A percentile compares a stretch with the other conserved stretches of the same genome.
Conservation (phyloP, 2,329 filamentous ascomycete genomes). For the Trichophyton simii region DNA sequence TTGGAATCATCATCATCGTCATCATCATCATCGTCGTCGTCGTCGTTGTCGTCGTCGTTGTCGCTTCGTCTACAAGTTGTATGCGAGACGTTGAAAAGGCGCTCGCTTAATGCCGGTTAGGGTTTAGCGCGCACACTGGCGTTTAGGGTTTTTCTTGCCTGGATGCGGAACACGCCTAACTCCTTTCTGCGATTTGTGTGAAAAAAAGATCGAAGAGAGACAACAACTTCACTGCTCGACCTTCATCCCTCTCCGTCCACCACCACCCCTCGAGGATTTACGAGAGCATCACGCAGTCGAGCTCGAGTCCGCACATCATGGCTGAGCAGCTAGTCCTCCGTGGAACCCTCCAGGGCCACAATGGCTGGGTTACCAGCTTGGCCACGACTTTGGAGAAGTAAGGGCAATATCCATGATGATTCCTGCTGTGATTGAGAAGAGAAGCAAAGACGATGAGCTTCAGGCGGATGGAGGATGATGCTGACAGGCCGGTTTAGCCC, state of each 20-base stretch:
- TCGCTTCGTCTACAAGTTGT: not conserved
- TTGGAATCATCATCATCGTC: not conserved
- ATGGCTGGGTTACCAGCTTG: slow-evolving; percentile 97
- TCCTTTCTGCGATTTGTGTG: slow-evolving; percentile 18
- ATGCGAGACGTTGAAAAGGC: not conserved
- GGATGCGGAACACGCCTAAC: slow-evolving; percentile 19
- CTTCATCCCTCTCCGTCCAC: slow-evolving; percentile 28
- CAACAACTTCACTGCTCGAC: slow-evolving; percentile 17
- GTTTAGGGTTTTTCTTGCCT: slow-evolving; percentile 27
- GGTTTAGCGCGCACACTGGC: slow-evolving; percentile 18
- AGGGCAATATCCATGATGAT: slow-evolving; percentile 24
- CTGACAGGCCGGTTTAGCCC: slow-evolving; percentile 49
- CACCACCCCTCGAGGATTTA: slow-evolving; percentile 24
- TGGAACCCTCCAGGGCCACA: slow-evolving; percentile 97
- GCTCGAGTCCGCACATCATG: slow-evolving; percentile 43
- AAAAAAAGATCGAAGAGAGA: slow-evolving; percentile 19
- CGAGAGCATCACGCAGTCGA: slow-evolving; percentile 23
- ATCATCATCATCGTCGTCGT: not conserved
- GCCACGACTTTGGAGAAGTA: slow-evolving; percentile 99
- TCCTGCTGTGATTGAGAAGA: slow-evolving; percentile 7
- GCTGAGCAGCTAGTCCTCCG: slow-evolving; percentile 91
- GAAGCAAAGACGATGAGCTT: not conserved
- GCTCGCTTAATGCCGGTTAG: slow-evolving; percentile 21
- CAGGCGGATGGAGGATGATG: slow-evolving; percentile 15
- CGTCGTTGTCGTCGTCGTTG: not conserved